Conservation (phyloP, 106 monocot species). For the Dendrobium catenatum region DNA sequence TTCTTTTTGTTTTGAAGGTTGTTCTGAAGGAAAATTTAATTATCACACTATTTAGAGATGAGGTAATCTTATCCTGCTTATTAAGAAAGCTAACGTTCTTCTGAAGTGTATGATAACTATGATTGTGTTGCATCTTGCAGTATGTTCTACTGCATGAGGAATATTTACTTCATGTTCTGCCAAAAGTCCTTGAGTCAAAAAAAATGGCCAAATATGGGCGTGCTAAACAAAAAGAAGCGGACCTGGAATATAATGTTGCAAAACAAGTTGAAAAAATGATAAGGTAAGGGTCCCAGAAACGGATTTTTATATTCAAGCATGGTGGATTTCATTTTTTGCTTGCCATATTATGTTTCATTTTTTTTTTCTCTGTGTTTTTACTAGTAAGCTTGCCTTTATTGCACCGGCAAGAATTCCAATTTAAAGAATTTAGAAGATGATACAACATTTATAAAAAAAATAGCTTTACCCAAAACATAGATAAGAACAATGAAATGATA, state of each 20-base stretch:
- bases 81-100: background rate
- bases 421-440: background rate
- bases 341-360: slow-evolving; percentile 3
- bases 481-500: background rate
- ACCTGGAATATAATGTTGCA: slow-evolving; percentile 95
- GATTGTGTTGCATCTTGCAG: slow-evolving; percentile 27
- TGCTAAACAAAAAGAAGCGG: slow-evolving; percentile 91
- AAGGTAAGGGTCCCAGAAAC: slow-evolving; percentile 17
- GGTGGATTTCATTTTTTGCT: background rate
- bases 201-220: slow-evolving; percentile 96
- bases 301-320: background rate
- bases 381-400: background rate
- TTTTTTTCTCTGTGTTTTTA: background rate
- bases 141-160: slow-evolving; percentile 84
- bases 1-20: slow-evolving; percentile 50
- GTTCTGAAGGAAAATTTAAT: slow-evolving; percentile 87
- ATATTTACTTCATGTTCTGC: slow-evolving; percentile 81
- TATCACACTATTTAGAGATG: slow-evolving; percentile 86
- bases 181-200: slow-evolving; percentile 90
- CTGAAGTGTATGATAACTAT: background rate
- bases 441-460: background rate
- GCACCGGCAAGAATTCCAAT: background rate
- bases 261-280: slow-evolving; percentile 99
- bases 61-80: slow-evolving; percentile 37
- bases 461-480: background rate